phyloP scores from a whole-genome alignment of 495 filamentous ascomycete species.

The Aspergillus wentii region DNA sequence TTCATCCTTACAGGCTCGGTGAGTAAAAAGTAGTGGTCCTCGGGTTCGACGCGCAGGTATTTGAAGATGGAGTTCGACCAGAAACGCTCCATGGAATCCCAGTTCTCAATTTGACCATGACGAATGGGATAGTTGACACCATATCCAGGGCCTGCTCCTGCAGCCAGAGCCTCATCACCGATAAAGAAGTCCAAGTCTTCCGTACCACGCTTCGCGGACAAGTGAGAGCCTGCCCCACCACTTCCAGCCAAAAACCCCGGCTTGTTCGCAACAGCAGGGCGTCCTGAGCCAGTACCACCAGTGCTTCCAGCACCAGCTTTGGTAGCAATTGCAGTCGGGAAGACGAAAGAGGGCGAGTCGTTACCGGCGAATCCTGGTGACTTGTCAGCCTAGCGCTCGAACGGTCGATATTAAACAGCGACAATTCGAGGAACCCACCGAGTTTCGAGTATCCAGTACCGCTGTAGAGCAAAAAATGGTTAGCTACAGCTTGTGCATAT shows the following conservation, averaged over 20 bases:
- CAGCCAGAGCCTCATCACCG: conserved; percentile 88
- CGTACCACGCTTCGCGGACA: conserved; percentile 89
- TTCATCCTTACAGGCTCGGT: conserved; percentile 79
- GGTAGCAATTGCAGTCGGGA: conserved; percentile 96
- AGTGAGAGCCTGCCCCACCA: conserved; percentile 71
- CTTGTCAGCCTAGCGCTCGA: conserved; percentile 24
- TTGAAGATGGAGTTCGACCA: conserved; percentile 99
- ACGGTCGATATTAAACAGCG: background rate
- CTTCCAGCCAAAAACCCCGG: conserved; percentile 92
- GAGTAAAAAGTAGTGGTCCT: conserved; percentile 96
- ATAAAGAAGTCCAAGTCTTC: conserved; percentile 99
- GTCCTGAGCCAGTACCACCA: conserved; percentile 73
- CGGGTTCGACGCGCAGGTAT: conserved; percentile 94
- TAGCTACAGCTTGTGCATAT: conserved; percentile 2
- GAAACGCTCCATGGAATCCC: conserved; percentile 99
- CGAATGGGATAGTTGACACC: conserved; percentile 95
- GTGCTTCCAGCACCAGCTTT: conserved; percentile 69
- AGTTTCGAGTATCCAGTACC: conserved; percentile 98
- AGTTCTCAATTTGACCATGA: conserved; percentile 97
- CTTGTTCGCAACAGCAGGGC: conserved; percentile 88
- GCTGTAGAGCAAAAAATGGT: conserved; percentile 46
- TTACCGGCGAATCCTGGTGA: conserved; percentile 91
- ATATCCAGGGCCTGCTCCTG: conserved; percentile 83
- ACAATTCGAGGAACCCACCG: conserved; percentile 49
- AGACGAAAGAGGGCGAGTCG: conserved; percentile 97